Evolutionary conservation across 2,329 filamentous ascomycete genomes (phyloP).

Genomic region (Mycosphaerella arachidis): DNA sequence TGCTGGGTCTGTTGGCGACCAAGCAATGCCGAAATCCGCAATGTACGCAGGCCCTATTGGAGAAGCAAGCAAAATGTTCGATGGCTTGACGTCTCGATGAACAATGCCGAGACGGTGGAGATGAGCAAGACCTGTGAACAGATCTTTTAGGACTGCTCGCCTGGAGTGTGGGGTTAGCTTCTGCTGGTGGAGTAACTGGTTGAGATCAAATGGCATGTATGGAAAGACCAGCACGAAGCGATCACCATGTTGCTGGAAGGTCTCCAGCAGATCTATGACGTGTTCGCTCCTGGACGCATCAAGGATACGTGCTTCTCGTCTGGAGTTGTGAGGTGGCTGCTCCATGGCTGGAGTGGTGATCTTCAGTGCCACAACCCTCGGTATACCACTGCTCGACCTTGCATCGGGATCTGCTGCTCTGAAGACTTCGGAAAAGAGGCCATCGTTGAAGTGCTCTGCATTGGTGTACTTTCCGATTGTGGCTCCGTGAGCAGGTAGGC

Average conservation of each 20-base stretch:
- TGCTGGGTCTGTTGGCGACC: slow-evolving; percentile 57
- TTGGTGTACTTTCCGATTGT: slow-evolving; percentile 54
- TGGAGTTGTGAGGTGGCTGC: slow-evolving; percentile 76
- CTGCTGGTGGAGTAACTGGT: slow-evolving; percentile 54
- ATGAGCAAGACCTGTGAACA: slow-evolving; percentile 66
- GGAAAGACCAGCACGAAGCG: slow-evolving; percentile 79
- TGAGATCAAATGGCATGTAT: slow-evolving; percentile 70
- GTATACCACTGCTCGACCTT: background rate
- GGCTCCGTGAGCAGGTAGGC: slow-evolving; percentile 34
- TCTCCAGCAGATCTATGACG: slow-evolving; percentile 66
- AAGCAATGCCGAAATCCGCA: slow-evolving; percentile 89
- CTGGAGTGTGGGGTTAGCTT: slow-evolving; percentile 33
- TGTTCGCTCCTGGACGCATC: slow-evolving; percentile 52
- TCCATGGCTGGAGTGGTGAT: slow-evolving; percentile 71
- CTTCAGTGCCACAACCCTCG: slow-evolving; percentile 66
- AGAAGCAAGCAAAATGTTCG: slow-evolving; percentile 57
- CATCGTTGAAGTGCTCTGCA: slow-evolving; percentile 56
- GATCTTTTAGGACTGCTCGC: slow-evolving; percentile 55
- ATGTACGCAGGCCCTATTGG: slow-evolving; percentile 67
- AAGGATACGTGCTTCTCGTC: slow-evolving; percentile 74
- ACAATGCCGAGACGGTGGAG: slow-evolving; percentile 75
- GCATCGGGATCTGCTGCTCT: slow-evolving; percentile 49
- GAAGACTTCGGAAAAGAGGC: slow-evolving; percentile 81
- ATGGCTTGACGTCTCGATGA: slow-evolving; percentile 91
- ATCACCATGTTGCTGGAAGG: slow-evolving; percentile 65